Percentiles rank a stretch among this genome's conserved stretches.
These are phyloP conservation scores for Astrephomene gubernaculifera DNA, from an alignment of 139 green algal genomes.

Conservation along the genomic window DNA sequence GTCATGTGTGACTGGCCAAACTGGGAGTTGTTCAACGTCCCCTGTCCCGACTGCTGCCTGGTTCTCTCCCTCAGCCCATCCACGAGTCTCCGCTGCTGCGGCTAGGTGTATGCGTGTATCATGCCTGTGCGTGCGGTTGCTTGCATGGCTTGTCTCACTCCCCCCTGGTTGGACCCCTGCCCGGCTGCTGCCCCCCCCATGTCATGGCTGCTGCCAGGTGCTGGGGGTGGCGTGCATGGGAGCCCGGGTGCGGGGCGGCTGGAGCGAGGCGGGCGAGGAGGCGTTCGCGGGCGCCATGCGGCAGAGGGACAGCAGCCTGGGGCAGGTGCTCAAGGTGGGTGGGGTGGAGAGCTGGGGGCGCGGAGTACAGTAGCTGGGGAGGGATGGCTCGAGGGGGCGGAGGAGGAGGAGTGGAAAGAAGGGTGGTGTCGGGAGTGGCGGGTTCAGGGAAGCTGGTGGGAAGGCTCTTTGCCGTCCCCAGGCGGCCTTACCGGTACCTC, in stretches of 20 bases:
- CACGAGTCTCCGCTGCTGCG: not conserved
- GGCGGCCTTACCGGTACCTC: no score
- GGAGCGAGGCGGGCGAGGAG: constrained; percentile 11
- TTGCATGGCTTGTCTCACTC: not conserved
- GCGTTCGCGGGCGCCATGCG: constrained; percentile 21
- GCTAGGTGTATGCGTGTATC: not conserved
- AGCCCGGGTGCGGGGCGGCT: constrained; percentile 4
- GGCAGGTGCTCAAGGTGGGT: constrained; percentile 15
- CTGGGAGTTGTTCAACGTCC: not conserved
- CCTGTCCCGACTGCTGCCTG: not conserved
- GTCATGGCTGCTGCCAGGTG: constrained; percentile 5
- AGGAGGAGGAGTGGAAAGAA: no score
- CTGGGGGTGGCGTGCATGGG: constrained; percentile 10
- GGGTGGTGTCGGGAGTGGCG: no score
- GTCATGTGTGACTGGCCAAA: not conserved
- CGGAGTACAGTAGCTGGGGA: no score
- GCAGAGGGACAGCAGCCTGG: not conserved
- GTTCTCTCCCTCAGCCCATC: not conserved
- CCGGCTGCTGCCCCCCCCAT: not conserved
- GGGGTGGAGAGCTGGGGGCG: no score
- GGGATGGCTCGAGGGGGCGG: no score
- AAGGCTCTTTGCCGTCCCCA: no score
- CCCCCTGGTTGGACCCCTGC: not conserved
- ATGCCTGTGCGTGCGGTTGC: not conserved
- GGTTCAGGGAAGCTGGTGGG: no score